Percentiles rank a stretch among this genome's conserved stretches.
Evolutionary conservation across 768 basidiomycete genomes (phyloP).

Genomic region (Psilocybe subaeruginosa): DNA sequence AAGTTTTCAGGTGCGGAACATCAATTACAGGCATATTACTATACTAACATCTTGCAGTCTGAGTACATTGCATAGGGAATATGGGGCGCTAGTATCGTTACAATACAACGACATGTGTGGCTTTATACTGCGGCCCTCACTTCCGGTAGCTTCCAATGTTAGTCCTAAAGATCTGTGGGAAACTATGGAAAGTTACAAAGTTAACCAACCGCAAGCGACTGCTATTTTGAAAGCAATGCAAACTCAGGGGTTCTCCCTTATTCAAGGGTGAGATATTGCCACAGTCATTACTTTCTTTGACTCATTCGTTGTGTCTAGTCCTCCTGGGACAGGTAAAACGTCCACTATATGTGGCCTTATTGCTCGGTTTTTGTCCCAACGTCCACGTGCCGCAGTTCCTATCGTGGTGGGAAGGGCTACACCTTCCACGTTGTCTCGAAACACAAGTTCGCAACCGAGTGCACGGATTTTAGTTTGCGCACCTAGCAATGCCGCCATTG

Average conservation of each 20-base stretch:
- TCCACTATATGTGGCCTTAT: conserved; percentile 97
- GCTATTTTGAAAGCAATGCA: conserved; percentile 81
- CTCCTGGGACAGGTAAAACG: conserved; percentile 98
- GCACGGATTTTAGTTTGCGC: conserved; percentile 88
- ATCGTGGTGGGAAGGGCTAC: conserved; percentile 50
- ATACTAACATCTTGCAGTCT: conserved; percentile 54
- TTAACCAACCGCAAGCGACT: conserved; percentile 94
- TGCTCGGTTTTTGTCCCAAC: conserved; percentile 73
- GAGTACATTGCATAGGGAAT: conserved; percentile 92
- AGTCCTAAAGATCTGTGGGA: conserved; percentile 56
- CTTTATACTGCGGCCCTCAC: conserved; percentile 71
- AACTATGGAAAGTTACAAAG: conserved; percentile 68
- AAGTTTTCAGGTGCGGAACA: conserved; percentile 74
- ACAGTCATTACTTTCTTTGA: neutral
- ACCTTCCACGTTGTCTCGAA: conserved; percentile 21
- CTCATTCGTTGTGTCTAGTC: conserved; percentile 48
- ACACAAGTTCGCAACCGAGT: conserved; percentile 33
- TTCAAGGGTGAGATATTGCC: conserved; percentile 78
- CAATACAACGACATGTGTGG: conserved; percentile 80
- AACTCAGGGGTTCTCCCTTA: conserved; percentile 80
- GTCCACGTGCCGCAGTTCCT: conserved; percentile 55
- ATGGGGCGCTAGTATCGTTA: conserved; percentile 80
- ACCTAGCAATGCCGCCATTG: conserved; percentile 97
- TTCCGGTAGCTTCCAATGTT: conserved; percentile 48
- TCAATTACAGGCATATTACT: neutral